Conservation (phyloP, 495 filamentous ascomycete genomes). For the Tuber brumale region DNA sequence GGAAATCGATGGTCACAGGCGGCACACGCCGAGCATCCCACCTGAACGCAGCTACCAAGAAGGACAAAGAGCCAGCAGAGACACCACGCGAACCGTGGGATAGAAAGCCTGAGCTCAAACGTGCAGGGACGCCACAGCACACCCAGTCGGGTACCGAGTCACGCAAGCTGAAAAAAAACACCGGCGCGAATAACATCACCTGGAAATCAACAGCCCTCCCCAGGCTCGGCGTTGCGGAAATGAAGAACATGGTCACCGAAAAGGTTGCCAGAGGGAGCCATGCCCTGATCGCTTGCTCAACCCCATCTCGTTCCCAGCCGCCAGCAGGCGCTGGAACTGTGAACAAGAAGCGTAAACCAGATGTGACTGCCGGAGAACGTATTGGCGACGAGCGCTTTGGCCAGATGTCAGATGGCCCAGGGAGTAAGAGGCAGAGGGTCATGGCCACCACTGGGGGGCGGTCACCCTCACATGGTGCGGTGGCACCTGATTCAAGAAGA, state of each 20-base stretch:
- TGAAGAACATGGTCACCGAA: slow-evolving; percentile 45
- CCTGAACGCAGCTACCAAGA: slow-evolving; percentile 15
- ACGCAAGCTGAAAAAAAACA: slow-evolving; percentile 73
- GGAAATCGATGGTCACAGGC: slow-evolving; percentile 41
- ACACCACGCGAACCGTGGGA: slow-evolving; percentile 49
- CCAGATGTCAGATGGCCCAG: slow-evolving; percentile 65
- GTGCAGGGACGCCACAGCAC: slow-evolving; percentile 74
- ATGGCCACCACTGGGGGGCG: slow-evolving; percentile 48
- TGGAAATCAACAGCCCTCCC: slow-evolving; percentile 32
- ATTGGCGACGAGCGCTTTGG: slow-evolving; percentile 71
- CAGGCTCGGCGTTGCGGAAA: slow-evolving; percentile 35
- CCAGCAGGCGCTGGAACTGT: slow-evolving; percentile 46
- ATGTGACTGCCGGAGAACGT: slow-evolving; percentile 58
- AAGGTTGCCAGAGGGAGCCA: slow-evolving; percentile 43
- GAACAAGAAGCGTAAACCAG: slow-evolving; percentile 44
- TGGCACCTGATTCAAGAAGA: slow-evolving; percentile 48
- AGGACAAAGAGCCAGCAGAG: slow-evolving; percentile 12
- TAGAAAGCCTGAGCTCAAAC: slow-evolving; percentile 66
- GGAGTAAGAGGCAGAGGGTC: slow-evolving; percentile 58
- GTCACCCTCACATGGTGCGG: slow-evolving; percentile 43
- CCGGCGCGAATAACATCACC: slow-evolving; percentile 39
- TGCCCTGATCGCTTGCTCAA: slow-evolving; percentile 43
- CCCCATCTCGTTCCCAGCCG: slow-evolving; percentile 43
- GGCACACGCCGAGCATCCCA: not conserved
- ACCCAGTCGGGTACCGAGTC: slow-evolving; percentile 76